phyloP scores from a whole-genome alignment of 495 filamentous ascomycete genomes.

The Neurospora sp. region DNA sequence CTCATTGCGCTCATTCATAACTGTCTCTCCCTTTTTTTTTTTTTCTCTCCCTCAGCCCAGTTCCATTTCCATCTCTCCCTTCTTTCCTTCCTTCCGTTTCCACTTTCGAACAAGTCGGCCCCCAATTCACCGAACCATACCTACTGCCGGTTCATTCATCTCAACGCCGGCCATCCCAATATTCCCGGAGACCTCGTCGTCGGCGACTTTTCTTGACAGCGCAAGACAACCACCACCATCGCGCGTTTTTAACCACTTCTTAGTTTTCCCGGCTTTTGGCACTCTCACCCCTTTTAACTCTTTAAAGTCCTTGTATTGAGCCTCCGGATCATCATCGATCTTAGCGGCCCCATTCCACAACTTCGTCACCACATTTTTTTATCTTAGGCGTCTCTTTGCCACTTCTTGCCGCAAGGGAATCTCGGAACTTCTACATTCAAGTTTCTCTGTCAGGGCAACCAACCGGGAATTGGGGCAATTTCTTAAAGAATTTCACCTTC shows the following conservation, averaged over 20 bases:
- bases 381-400: not conserved
- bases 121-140: not conserved
- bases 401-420: not conserved
- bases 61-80: slow-evolving; percentile 1
- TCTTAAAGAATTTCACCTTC: not conserved
- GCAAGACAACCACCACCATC: not conserved
- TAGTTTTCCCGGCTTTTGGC: not conserved
- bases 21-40: slow-evolving; percentile 1
- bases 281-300: not conserved
- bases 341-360: not conserved
- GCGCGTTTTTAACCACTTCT: not conserved
- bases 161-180: not conserved
- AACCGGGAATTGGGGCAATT: not conserved
- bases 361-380: not conserved
- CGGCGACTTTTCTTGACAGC: not conserved
- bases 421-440: not conserved
- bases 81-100: slow-evolving; percentile 1
- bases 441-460: not conserved
- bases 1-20: not conserved
- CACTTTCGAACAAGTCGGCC: not conserved
- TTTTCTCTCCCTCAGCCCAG: slow-evolving; percentile 5
- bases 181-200: not conserved
- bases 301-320: not conserved
- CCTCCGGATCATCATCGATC: not conserved
- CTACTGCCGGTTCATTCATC: not conserved